These are phyloP conservation scores for Eutrema heterophyllum DNA, from an alignment of 345 rosid species.

Conservation along the genomic window DNA sequence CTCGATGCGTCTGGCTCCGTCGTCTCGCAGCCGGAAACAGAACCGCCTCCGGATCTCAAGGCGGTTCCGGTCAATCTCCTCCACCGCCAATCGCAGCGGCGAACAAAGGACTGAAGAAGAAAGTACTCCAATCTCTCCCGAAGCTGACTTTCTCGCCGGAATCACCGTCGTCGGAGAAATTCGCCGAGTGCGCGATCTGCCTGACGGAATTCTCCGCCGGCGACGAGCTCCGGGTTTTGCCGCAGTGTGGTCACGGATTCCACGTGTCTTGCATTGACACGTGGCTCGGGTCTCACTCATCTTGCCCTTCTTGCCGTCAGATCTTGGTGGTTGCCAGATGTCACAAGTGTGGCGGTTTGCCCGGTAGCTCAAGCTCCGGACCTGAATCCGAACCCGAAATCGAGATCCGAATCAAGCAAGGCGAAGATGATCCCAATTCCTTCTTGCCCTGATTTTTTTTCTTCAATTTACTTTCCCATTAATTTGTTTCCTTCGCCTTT, in stretches of 20 bases:
- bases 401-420: slow-evolving; percentile 29
- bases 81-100: slow-evolving; percentile 42
- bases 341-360: slow-evolving; percentile 68
- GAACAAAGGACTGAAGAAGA: slow-evolving; percentile 81
- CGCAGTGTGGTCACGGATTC: slow-evolving; percentile 91
- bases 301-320: slow-evolving; percentile 96
- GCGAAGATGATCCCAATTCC: slow-evolving; percentile 49
- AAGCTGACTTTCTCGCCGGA: slow-evolving; percentile 51
- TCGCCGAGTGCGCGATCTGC: slow-evolving; percentile 85
- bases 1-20: slow-evolving; percentile 93
- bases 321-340: slow-evolving; percentile 54
- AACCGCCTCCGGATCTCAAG: slow-evolving; percentile 10
- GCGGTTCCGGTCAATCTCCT: slow-evolving; percentile 6
- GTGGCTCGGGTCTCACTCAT: slow-evolving; percentile 91
- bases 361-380: slow-evolving; percentile 37
- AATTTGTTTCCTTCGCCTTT: background rate
- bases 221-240: slow-evolving; percentile 72
- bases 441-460: slow-evolving; percentile 42
- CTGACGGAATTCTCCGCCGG: slow-evolving; percentile 62
- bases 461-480: background rate
- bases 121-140: slow-evolving; percentile 78
- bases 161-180: slow-evolving; percentile 31
- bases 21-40: slow-evolving; percentile 45
- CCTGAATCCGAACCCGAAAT: slow-evolving; percentile 16
- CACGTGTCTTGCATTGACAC: slow-evolving; percentile 87